Conservation (phyloP, 495 filamentous ascomycete genomes). For the Penicillium robsamsonii region DNA sequence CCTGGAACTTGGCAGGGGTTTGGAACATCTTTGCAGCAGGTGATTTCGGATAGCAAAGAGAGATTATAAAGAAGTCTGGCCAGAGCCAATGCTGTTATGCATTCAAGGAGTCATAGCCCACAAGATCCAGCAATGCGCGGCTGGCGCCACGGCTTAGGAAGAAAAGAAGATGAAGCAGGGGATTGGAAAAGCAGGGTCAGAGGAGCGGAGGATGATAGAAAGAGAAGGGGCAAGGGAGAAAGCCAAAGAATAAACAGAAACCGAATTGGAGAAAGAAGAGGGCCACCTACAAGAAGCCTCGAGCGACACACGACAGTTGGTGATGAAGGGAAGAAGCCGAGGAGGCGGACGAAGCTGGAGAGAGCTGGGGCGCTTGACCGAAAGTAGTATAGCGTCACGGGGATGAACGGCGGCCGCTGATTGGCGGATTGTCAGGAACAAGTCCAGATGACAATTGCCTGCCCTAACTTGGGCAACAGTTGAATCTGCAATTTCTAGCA, state of each 20-base stretch:
- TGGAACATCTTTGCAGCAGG: conserved; percentile 10
- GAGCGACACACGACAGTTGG: conserved; percentile 21
- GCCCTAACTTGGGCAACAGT: neutral
- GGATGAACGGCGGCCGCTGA: conserved; percentile 2
- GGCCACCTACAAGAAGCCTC: conserved; percentile 52
- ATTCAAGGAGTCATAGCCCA: conserved; percentile 17
- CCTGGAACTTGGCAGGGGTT: conserved; percentile 2
- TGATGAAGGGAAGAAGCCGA: conserved; percentile 18
- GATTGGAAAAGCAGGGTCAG: conserved; percentile 18
- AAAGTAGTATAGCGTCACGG: conserved; percentile 12
- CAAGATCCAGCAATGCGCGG: conserved; percentile 26
- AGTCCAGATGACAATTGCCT: conserved; percentile 7
- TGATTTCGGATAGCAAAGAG: conserved; percentile 15
- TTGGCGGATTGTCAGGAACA: conserved; percentile 1
- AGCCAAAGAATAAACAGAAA: conserved; percentile 24
- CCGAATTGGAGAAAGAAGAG: conserved; percentile 28
- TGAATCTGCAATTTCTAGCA: neutral
- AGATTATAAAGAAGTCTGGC: conserved; percentile 17
- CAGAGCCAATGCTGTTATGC: conserved; percentile 19
- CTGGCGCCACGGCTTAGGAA: conserved; percentile 19
- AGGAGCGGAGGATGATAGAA: conserved; percentile 19
- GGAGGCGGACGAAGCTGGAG: conserved; percentile 25
- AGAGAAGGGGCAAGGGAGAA: conserved; percentile 22
- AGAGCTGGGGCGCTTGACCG: conserved; percentile 25
- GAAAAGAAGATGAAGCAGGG: conserved; percentile 22